Evolutionary conservation across 2,329 filamentous ascomycete genomes (phyloP), one percentile per base, ranked within the genome.

Genomic region (Xylariaceae sp.): DNA sequence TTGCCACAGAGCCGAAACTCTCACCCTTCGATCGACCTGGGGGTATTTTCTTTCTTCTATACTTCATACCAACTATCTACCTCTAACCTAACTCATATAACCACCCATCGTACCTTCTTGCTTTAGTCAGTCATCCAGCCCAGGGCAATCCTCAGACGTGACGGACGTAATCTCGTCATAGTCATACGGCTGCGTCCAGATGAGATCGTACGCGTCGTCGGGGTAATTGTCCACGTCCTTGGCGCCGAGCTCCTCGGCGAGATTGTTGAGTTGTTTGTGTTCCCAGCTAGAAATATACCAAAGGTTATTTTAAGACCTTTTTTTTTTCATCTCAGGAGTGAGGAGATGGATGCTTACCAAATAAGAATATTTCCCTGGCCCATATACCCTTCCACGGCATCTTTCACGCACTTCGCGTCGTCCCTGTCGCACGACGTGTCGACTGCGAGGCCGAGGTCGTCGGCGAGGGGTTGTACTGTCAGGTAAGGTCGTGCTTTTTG

Each of bases 341-440:
- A 21, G 15, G 12, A 18, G 9, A 26, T 17, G 5, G 17, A 5
- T 17, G 36, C 60, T 36, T 48, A 67, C 66, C 66, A 78, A 41
- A 81, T 73, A 31, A 82, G 56, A 32, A 82, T 72, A 47, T 81
- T 81, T 2, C 73, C 74, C 0, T 54, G 41, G 0, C 72, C 71
- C 0, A 51, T 40, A 43, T 76, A 78, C 5, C 48, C 47, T 2
- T 71, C 50, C 1, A 81, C 68, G 0, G 63, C 63, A 4, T 74
- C 56, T 15, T 63, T 62, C 13, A 81, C 77, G 42, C 77, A 80
- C 5, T 68, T 57, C 5, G 63, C 47, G 44, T 81, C 73, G 43
- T 77, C 71, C 11, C 75, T 68, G 40, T 72, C 68, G 51, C 76
- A 81, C 1, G 69, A 71, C 0, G 59, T 69, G 52, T 81, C 73